A percentile compares a stretch with the other conserved stretches of the same genome.
phyloP scores from a whole-genome alignment of 2,329 filamentous ascomycete genomes.

The Fusarium hainanense region DNA sequence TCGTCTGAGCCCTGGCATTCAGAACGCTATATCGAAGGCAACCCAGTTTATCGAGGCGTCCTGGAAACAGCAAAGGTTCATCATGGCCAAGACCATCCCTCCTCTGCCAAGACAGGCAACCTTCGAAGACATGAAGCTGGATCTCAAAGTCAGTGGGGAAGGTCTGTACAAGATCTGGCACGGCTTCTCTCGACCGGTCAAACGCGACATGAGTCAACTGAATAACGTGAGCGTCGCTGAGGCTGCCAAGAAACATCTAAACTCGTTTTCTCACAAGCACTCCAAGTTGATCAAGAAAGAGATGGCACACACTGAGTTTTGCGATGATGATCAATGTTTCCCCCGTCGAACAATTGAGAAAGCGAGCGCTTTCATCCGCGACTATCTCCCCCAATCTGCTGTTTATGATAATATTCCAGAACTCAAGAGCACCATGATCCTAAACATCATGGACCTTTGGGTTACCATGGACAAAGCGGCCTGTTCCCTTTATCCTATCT shows the following conservation, averaged over 20 bases:
- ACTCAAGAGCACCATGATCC: conserved; percentile 37
- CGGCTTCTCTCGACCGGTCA: conserved; percentile 21
- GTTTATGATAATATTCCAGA: conserved; percentile 32
- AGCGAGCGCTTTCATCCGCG: conserved; percentile 6
- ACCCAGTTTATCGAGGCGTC: conserved; percentile 26
- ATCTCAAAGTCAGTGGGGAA: conserved; percentile 32
- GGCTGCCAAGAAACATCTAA: conserved; percentile 37
- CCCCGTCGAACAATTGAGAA: not conserved
- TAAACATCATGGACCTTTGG: conserved; percentile 44
- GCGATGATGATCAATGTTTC: not conserved
- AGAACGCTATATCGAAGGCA: conserved; percentile 16
- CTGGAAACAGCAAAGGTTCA: conserved; percentile 38
- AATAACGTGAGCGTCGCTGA: conserved; percentile 23
- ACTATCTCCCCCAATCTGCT: conserved; percentile 23
- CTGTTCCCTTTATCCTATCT: conserved; percentile 35
- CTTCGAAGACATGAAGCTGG: conserved; percentile 26
- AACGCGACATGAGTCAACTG: not conserved
- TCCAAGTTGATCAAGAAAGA: conserved; percentile 32
- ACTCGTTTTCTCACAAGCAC: conserved; percentile 23
- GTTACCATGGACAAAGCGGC: conserved; percentile 34
- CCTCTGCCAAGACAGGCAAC: conserved; percentile 34
- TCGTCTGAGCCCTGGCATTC: conserved; percentile 21
- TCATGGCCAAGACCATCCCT: conserved; percentile 37
- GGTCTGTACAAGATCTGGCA: conserved; percentile 22
- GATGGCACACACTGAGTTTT: conserved; percentile 5